Evolutionary conservation across 768 basidiomycete genomes (phyloP).

Genomic region (Trametes gibbosa): DNA sequence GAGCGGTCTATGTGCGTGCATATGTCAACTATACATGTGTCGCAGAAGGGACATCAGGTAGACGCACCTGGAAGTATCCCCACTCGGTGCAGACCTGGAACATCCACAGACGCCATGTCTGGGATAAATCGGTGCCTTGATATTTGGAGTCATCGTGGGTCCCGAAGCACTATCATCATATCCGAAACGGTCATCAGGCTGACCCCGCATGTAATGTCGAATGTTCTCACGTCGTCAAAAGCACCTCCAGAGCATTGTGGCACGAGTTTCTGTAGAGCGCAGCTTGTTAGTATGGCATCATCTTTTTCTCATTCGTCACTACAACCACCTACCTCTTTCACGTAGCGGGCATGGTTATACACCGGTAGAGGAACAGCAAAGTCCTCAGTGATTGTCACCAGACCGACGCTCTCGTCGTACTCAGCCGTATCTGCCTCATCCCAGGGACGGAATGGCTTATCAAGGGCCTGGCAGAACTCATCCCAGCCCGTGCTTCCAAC

Average conservation of each 20-base stretch:
- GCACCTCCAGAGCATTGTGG: constrained; percentile 53
- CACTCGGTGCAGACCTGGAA: constrained; percentile 95
- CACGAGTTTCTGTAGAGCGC: constrained; percentile 45
- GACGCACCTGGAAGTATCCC: constrained; percentile 82
- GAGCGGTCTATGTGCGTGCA: constrained; percentile 53
- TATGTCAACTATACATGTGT: background rate
- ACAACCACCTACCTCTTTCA: constrained; percentile 44
- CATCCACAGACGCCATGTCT: constrained; percentile 83
- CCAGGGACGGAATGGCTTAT: constrained; percentile 25
- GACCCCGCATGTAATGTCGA: background rate
- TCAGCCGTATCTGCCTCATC: constrained; percentile 28
- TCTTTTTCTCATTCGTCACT: constrained; percentile 21
- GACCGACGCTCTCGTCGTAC: constrained; percentile 47
- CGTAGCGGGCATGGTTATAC: constrained; percentile 73
- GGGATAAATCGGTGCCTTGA: constrained; percentile 55
- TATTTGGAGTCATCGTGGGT: constrained; percentile 71
- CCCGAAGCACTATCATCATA: constrained; percentile 71
- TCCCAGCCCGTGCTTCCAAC: constrained; percentile 63
- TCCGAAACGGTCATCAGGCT: background rate
- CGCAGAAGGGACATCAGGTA: constrained; percentile 20
- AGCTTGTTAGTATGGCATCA: constrained; percentile 27
- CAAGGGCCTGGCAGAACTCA: constrained; percentile 61
- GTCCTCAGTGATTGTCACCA: constrained; percentile 44
- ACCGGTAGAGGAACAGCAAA: constrained; percentile 56
- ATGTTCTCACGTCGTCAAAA: constrained; percentile 48